A percentile compares a stretch with the other conserved stretches of the same genome.
Conservation (phyloP, 1,284 basidiomycete genomes). For the Phellinidium pouzarii region DNA sequence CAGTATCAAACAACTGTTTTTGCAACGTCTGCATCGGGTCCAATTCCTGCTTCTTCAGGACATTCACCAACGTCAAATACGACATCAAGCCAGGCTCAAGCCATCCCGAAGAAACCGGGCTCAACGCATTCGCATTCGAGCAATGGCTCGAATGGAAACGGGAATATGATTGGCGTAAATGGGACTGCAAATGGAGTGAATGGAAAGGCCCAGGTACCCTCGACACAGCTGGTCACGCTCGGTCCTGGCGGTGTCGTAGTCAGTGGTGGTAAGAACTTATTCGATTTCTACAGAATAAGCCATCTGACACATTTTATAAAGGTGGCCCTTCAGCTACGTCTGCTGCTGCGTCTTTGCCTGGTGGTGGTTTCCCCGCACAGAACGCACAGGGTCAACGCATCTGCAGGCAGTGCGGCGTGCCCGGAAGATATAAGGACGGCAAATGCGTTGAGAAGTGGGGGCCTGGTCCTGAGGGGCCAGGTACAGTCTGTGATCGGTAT, state of each 20-base stretch:
- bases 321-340: constrained; percentile 15
- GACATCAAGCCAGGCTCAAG: background rate
- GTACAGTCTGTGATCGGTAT: constrained; percentile 75
- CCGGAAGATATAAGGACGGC: constrained; percentile 71
- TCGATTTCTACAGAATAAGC: background rate
- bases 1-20: constrained; percentile 38
- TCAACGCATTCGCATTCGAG: background rate
- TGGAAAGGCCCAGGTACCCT: constrained; percentile 7
- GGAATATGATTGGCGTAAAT: background rate
- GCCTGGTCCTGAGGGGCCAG: constrained; percentile 74
- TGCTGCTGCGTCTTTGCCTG: constrained; percentile 22
- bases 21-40: constrained; percentile 40
- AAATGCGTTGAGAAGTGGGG: constrained; percentile 87
- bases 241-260: constrained; percentile 18
- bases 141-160: background rate
- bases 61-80: no score
- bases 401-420: constrained; percentile 63
- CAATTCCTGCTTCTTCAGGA: background rate
- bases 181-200: background rate
- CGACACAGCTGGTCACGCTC: constrained; percentile 16
- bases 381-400: constrained; percentile 65
- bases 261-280: constrained; percentile 11
- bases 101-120: background rate
- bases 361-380: constrained; percentile 41
- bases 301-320: constrained; percentile 17